Evolutionary conservation across 208 protist genomes (phyloP).

Genomic region (Balamuthia mandrillaris): DNA sequence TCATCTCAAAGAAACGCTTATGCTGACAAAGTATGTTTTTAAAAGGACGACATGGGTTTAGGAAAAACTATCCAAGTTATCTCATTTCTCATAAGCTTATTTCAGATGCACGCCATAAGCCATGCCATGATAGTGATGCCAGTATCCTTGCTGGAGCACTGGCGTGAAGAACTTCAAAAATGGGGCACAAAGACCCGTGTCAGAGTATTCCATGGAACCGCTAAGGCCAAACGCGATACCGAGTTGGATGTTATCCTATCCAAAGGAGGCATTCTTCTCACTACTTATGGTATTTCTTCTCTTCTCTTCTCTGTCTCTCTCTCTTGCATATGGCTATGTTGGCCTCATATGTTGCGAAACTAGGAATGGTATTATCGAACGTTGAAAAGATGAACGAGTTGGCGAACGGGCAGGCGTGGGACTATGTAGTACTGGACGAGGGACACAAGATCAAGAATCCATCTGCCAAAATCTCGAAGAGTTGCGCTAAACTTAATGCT

Average conservation of each 20-base stretch:
- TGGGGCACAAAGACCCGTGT: constrained; percentile 38
- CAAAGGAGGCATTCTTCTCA: no score
- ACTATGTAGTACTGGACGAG: constrained; percentile 67
- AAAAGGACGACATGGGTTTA: constrained; percentile 31
- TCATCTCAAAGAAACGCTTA: background rate
- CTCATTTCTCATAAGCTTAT: background rate
- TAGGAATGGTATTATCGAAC: no score
- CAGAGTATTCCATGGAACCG: no score
- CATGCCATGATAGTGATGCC: constrained; percentile 3
- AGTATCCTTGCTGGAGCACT: constrained; percentile 21
- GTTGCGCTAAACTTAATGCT: constrained; percentile 50
- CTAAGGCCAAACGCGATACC: no score
- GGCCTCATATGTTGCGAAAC: no score
- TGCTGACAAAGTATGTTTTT: background rate
- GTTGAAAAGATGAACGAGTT: no score
- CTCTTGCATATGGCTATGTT: no score
- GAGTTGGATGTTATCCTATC: no score
- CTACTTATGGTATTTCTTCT: no score
- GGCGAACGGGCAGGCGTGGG: no score
- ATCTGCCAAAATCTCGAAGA: constrained; percentile 42
- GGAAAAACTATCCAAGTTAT: constrained; percentile 35
- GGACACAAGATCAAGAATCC: constrained; percentile 72
- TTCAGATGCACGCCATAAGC: background rate
- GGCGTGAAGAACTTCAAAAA: constrained; percentile 15
- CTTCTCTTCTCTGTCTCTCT: no score